Conservation (phyloP, 2,329 filamentous ascomycete species). For the Fusarium sp. region DNA sequence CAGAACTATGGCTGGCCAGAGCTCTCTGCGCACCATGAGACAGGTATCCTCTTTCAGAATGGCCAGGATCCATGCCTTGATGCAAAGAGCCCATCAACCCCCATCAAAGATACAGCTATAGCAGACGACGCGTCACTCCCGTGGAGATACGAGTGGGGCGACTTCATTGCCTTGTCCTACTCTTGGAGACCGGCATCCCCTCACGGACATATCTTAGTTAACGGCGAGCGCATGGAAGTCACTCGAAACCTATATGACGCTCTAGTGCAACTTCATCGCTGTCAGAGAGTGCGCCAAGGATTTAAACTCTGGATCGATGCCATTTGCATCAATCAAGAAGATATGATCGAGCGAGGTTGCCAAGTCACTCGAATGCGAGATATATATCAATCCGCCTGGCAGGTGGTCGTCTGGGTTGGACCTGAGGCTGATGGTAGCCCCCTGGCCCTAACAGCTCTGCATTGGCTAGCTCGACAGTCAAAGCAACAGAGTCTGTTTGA, state of each 20-base stretch:
- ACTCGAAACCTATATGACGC: background rate
- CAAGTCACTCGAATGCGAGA: slow-evolving; percentile 7
- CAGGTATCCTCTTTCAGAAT: background rate
- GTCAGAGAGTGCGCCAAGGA: background rate
- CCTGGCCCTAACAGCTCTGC: background rate
- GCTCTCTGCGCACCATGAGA: background rate
- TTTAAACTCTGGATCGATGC: slow-evolving; percentile 9
- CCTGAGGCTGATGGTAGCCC: background rate
- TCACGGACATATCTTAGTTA: background rate
- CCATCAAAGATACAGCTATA: background rate
- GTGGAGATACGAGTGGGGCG: slow-evolving; percentile 6
- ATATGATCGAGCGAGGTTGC: background rate
- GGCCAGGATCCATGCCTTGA: background rate
- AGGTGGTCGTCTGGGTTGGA: background rate
- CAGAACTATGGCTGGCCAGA: background rate
- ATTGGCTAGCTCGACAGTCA: background rate
- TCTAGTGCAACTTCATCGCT: background rate
- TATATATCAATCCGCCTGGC: slow-evolving; percentile 12
- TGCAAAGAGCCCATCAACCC: no score
- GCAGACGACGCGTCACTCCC: background rate
- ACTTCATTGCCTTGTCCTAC: slow-evolving; percentile 3
- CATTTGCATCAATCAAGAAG: no score
- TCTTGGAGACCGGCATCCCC: background rate
- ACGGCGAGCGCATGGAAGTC: background rate
- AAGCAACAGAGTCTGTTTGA: background rate